These are phyloP conservation scores for Xerocomus minutiporus DNA, from an alignment of 1,284 basidiomycete genomes.

Conservation along the genomic window DNA sequence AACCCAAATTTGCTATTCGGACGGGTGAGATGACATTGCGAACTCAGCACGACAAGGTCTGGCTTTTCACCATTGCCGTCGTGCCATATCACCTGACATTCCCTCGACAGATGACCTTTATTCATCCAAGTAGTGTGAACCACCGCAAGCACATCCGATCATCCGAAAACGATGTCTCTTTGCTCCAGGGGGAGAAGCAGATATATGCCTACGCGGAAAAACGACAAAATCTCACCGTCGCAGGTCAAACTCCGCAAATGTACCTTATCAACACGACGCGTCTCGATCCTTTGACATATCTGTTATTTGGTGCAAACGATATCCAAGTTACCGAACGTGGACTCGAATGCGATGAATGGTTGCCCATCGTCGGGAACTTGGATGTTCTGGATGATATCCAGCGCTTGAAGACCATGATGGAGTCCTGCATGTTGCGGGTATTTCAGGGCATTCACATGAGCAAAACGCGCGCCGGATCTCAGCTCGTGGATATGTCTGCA, in stretches of 20 bases:
- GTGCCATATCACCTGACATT: slow-evolving; percentile 10
- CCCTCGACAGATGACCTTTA: slow-evolving; percentile 53
- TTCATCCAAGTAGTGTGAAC: slow-evolving; percentile 89
- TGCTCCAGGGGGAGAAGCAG: slow-evolving; percentile 59
- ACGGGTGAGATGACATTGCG: slow-evolving; percentile 71
- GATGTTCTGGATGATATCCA: slow-evolving; percentile 82
- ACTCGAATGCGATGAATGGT: slow-evolving; percentile 87
- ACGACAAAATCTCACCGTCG: slow-evolving; percentile 64
- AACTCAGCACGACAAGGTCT: slow-evolving; percentile 84
- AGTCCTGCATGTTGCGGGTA: slow-evolving; percentile 84
- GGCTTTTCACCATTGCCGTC: slow-evolving; percentile 20
- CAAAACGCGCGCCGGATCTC: slow-evolving; percentile 31
- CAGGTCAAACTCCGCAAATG: slow-evolving; percentile 53
- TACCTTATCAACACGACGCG: slow-evolving; percentile 81
- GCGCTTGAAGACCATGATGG: slow-evolving; percentile 79
- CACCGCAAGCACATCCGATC: slow-evolving; percentile 57
- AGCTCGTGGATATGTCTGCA: slow-evolving; percentile 37
- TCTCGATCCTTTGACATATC: slow-evolving; percentile 86
- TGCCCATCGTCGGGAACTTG: slow-evolving; percentile 78
- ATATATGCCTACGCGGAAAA: slow-evolving; percentile 87
- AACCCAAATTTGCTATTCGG: slow-evolving; percentile 92
- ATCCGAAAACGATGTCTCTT: slow-evolving; percentile 38
- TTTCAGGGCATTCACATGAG: slow-evolving; percentile 80
- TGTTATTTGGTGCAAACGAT: slow-evolving; percentile 88
- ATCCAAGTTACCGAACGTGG: slow-evolving; percentile 66